Percentiles rank a stretch among this genome's conserved stretches.
Conservation (phyloP, 768 basidiomycete species). For the Suillus americanus region DNA sequence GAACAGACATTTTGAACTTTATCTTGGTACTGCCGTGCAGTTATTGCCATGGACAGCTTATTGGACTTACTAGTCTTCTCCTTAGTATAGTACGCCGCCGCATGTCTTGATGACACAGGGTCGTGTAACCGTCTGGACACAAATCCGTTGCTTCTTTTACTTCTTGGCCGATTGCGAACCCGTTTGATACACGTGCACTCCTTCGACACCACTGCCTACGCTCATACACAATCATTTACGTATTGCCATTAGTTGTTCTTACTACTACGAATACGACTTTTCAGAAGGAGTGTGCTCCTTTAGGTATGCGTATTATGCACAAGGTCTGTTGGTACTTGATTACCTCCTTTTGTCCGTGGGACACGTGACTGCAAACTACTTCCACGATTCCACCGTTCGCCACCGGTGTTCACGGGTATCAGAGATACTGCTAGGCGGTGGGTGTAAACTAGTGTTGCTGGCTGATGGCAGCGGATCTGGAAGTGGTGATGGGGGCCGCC, state of each 20-base stretch:
- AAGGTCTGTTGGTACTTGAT: neutral
- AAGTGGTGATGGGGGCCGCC: constrained; percentile 49
- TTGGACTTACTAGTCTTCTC: neutral
- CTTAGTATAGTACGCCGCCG: neutral
- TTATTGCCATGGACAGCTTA: neutral
- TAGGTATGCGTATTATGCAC: neutral
- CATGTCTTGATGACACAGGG: constrained; percentile 8
- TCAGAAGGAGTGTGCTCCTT: neutral
- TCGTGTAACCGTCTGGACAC: neutral
- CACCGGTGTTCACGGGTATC: constrained; percentile 34
- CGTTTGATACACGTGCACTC: neutral
- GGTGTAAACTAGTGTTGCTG: neutral
- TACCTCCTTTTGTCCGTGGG: neutral
- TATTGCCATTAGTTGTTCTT: constrained; percentile 1
- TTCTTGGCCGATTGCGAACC: neutral
- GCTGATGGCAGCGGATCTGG: constrained; percentile 20
- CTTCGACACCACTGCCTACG: constrained; percentile 1
- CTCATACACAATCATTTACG: constrained; percentile 1
- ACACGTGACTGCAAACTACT: constrained; percentile 11
- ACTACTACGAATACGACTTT: constrained; percentile 1
- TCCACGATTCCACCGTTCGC: constrained; percentile 39
- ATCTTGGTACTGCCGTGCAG: neutral
- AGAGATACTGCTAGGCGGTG: constrained; percentile 9
- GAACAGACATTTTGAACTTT: constrained; percentile 15
- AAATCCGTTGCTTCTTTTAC: neutral